Base-by-base conservation (phyloP, 2,329 filamentous ascomycete species). In the Cercospora zeae-maydis region DNA sequence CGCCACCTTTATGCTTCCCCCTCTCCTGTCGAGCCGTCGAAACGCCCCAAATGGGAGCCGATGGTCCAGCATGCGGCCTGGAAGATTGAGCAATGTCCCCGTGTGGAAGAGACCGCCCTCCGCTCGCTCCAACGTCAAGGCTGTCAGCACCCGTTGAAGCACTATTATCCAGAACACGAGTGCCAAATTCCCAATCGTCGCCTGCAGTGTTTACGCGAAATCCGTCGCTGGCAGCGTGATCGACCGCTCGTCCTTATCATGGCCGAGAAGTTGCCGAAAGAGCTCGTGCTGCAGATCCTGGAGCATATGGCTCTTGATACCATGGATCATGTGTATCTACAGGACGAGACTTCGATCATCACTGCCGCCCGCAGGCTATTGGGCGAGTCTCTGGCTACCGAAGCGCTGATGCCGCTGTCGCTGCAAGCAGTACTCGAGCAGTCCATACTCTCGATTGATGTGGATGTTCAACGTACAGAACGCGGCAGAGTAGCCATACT, bases 211-310 rank as follows among this genome's bases (percentile, higher is more conserved):
- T 33, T 63, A n/a, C 49, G 64, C 30, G 53, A 63, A 11, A 60
- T 66, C 9, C 21, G 31, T 8, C 52, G 61, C 14, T 63, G 61
- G 64, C 51, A 63, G n/a, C 55, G 42, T 31, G 30, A 61, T 42
- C 58, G 64, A 19, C 52, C 53, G 6, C 9, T 63, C 3, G 52
- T 66, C 9, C 7, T 59, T 19, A 47, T 39, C 39, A 62, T 66
- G 33, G 61, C 61, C 5, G 56, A 51, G 5, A 62, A 54, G 33
- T 33, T 66, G 16, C 61, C 61, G 13, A 63, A 63, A 16, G 64
- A 66, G 47, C 59, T 66, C 13, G 55, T 58, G n/a, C 51, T 66
- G 16, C 39, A 59, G 30, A 62, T 66, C 6, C 36, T 66, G 39
- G 61, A 62, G 39, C 57, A 63, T 37, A 57, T 66, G 30, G 61